A percentile compares a stretch with the other conserved stretches of the same genome.
These are phyloP conservation scores for Trichoderma arundinaceum DNA, from an alignment of 2,329 filamentous ascomycete species.

Conservation along the genomic window DNA sequence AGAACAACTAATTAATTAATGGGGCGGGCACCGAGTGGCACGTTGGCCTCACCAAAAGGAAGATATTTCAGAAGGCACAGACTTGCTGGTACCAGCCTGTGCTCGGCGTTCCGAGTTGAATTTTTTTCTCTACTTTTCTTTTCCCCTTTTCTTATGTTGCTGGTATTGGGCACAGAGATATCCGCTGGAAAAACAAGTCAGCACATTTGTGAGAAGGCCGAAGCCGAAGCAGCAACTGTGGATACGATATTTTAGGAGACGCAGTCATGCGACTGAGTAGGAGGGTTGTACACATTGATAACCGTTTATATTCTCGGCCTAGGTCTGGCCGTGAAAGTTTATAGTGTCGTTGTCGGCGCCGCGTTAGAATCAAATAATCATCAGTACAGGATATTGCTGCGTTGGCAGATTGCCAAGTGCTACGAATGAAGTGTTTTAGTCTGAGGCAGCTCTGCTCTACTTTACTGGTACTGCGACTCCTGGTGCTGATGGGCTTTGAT, in stretches of 20 bases:
- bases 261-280: neutral
- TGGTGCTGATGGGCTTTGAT: too few relatives aligned
- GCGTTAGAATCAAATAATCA: neutral
- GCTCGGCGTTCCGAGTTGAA: constrained; percentile 16
- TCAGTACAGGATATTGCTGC: constrained; percentile 18
- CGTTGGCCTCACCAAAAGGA: too few relatives aligned
- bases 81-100: neutral
- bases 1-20: constrained; percentile 2
- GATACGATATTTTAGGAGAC: constrained; percentile 5
- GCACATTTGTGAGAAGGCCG: constrained; percentile 6
- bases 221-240: neutral
- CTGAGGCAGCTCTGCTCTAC: too few relatives aligned
- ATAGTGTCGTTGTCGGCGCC: neutral
- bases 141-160: constrained; percentile 7
- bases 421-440: too few relatives aligned
- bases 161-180: constrained; percentile 18
- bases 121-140: neutral
- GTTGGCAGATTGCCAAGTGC: too few relatives aligned
- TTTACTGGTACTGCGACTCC: too few relatives aligned
- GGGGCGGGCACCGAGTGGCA: neutral
- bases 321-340: neutral
- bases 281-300: constrained; percentile 11
- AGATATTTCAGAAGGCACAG: neutral
- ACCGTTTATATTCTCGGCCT: constrained; percentile 1
- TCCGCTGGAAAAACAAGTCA: constrained; percentile 10